Evolutionary conservation across 768 basidiomycete genomes (phyloP).

Genomic region (Exidia glandulosa): DNA sequence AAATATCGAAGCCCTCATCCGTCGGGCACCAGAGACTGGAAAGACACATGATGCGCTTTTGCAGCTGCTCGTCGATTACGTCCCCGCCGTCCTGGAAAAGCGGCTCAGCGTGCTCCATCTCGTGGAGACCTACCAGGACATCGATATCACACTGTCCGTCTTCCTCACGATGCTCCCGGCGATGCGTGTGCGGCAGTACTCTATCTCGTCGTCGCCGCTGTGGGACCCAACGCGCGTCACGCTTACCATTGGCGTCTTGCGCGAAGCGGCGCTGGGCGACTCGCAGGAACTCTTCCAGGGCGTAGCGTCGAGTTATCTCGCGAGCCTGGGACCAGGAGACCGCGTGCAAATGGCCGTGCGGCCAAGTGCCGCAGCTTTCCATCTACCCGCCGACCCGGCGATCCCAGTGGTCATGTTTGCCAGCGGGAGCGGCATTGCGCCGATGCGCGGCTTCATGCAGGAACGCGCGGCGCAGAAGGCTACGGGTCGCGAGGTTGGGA

Average conservation of each 20-base stretch:
- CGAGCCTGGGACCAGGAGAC: constrained; percentile 27
- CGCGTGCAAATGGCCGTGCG: constrained; percentile 33
- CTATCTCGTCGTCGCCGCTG: constrained; percentile 38
- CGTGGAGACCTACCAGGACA: constrained; percentile 15
- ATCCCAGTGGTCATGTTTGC: constrained; percentile 36
- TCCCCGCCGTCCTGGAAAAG: constrained; percentile 22
- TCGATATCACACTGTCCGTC: constrained; percentile 26
- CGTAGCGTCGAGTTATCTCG: constrained; percentile 36
- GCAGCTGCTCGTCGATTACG: constrained; percentile 20
- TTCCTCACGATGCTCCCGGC: constrained; percentile 34
- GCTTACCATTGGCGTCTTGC: constrained; percentile 34
- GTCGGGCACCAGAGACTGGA: constrained; percentile 5
- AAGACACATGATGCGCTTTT: constrained; percentile 18
- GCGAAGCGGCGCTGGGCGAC: constrained; percentile 26
- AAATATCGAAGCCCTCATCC: constrained; percentile 26
- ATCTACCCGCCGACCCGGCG: constrained; percentile 28
- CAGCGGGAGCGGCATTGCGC: constrained; percentile 37
- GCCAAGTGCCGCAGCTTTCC: constrained; percentile 29
- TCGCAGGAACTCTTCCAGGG: constrained; percentile 27
- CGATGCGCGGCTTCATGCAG: constrained; percentile 42
- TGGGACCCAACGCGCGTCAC: constrained; percentile 31
- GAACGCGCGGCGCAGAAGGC: constrained; percentile 37
- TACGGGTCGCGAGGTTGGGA: constrained; percentile 30
- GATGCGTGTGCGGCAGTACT: constrained; percentile 40
- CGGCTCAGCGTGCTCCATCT: constrained; percentile 26